Conservation (phyloP, 495 filamentous ascomycete genomes). For the Rusavskia elegans region DNA sequence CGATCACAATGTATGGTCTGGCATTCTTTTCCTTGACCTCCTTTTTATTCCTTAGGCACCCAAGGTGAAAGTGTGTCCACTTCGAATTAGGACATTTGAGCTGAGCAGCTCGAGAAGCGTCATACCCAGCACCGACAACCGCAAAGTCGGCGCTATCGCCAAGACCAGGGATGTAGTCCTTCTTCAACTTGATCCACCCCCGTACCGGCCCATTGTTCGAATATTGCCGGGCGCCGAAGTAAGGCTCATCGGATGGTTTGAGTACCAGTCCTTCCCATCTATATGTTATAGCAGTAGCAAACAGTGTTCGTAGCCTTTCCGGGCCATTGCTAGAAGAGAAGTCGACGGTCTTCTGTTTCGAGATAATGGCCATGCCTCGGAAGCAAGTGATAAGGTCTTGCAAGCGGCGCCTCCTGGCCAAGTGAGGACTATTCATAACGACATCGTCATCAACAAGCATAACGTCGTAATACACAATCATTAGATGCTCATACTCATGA, state of each 20-base stretch:
- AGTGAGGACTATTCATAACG: constrained; percentile 42
- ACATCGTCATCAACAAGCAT: constrained; percentile 55
- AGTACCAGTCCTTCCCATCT: constrained; percentile 64
- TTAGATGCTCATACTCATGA: constrained; percentile 58
- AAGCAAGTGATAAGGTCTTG: constrained; percentile 38
- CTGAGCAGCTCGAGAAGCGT: constrained; percentile 36
- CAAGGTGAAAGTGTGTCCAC: constrained; percentile 71
- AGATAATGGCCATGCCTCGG: constrained; percentile 41
- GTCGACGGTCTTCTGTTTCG: constrained; percentile 44
- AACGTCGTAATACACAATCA: constrained; percentile 72
- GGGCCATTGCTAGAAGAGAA: constrained; percentile 32
- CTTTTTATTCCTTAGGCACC: constrained; percentile 58
- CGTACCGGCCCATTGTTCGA: constrained; percentile 20
- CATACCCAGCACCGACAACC: constrained; percentile 55
- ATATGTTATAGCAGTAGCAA: constrained; percentile 46
- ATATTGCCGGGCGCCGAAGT: constrained; percentile 40
- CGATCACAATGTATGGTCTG: constrained; percentile 45
- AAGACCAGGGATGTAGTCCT: constrained; percentile 68
- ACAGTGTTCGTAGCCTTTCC: constrained; percentile 38
- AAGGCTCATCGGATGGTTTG: constrained; percentile 63
- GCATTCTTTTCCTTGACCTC: constrained; percentile 34
- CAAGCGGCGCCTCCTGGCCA: constrained; percentile 41
- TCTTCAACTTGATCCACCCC: constrained; percentile 72
- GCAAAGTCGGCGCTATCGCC: constrained; percentile 74
- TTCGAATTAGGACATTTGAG: constrained; percentile 30